Evolutionary conservation across 2,329 filamentous ascomycete genomes (phyloP), one percentile per base, ranked within the genome.

Genomic region (Fragosphaeria purpurea): DNA sequence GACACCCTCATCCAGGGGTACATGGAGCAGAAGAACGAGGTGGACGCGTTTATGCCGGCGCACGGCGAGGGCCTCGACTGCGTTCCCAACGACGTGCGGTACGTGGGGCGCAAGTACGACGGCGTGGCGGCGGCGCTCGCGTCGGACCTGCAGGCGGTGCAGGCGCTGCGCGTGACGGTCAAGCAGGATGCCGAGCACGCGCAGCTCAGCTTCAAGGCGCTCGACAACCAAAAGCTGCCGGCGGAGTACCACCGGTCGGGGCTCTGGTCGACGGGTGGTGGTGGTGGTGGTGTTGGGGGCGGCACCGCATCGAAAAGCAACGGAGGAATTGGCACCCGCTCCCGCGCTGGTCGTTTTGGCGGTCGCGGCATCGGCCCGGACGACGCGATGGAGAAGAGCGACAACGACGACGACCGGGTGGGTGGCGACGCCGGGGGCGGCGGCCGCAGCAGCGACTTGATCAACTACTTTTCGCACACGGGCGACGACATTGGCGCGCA

Each of bases 1-100:
- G 91, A 98, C 66, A 78, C 79, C 52, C 80, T 84, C 56, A 91
- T 98, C 59, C 80, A 88, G 59, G 76, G 77, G 49, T 88, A 93
- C 63, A 89, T 95, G 61, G 76, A 77, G 52, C 83, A 85, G 65
- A 84, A 87, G 62, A 80, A 85, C 58, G 80, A 94, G 58, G 83
- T 91, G 51, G 82, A 86, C 55, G 79, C 80, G 13, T 83, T 81
- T 62, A 73, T 80, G 67, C 75, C 77, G 2, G 73, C 74, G 12
- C 77, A 81, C 57, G 75, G 59, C 54, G 63, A 65, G 33, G 62
- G 63, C 47, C 60, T 68, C 8, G 56, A 57, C 1, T 60, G 62
- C 9, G 67, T 73, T 46, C 70, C 70, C 13, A 61, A 62, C 50
- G 70, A 73, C 52, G 70, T 73, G 40, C 64, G 61, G 50, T 72